Evolutionary conservation across 257 asterid genomes (phyloP).

Genomic region (Solanum virginianum): DNA sequence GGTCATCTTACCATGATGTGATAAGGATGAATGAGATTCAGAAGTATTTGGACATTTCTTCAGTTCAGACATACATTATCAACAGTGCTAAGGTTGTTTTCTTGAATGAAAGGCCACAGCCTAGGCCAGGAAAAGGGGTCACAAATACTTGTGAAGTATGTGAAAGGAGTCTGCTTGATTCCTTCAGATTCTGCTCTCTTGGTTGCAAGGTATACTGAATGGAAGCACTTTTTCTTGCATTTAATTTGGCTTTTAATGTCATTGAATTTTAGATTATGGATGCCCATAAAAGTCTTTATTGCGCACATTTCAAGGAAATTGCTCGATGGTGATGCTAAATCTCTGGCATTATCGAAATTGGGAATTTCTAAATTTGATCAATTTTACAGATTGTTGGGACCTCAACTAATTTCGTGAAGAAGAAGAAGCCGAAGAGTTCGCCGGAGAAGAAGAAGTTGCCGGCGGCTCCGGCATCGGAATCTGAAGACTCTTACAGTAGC

Average conservation of each 20-base stretch:
- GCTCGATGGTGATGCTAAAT: neutral
- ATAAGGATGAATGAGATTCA: constrained; percentile 6
- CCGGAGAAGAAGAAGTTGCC: neutral
- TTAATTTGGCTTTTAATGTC: neutral
- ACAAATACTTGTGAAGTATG: neutral
- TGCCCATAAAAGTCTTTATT: neutral
- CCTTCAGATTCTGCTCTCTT: constrained; percentile 9
- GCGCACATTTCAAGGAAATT: neutral
- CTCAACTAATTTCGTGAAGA: neutral
- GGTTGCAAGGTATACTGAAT: neutral
- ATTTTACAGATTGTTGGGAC: constrained; percentile 4
- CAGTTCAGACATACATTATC: neutral
- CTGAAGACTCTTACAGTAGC: neutral
- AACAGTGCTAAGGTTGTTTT: constrained; percentile 7
- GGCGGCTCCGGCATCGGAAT: neutral
- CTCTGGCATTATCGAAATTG: neutral
- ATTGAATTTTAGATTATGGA: neutral
- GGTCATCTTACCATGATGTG: constrained; percentile 10
- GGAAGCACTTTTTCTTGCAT: neutral
- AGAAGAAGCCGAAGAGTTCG: neutral
- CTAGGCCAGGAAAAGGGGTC: constrained; percentile 2
- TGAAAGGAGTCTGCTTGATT: constrained; percentile 1
- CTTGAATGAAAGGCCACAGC: constrained; percentile 8
- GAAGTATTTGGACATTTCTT: neutral
- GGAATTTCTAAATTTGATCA: neutral